phyloP scores from a whole-genome alignment of 139 green algal genomes.

The Desmodesmus armatus region DNA sequence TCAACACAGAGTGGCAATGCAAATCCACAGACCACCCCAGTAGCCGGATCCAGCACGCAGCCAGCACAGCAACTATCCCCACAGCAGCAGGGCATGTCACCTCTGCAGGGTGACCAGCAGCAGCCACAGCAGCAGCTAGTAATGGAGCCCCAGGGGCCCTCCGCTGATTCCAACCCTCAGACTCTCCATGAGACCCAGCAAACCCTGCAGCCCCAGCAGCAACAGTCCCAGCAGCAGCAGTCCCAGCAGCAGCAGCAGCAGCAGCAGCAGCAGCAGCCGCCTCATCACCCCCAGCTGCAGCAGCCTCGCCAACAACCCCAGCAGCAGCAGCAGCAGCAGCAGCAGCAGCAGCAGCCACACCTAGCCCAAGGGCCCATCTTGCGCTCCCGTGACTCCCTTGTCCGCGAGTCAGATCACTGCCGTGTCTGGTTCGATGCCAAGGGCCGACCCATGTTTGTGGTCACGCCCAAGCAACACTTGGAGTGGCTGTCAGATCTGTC shows the following conservation, averaged over 20 bases:
- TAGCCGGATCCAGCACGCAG: too few species aligned
- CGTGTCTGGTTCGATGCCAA: slow-evolving; percentile 27
- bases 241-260: neutral
- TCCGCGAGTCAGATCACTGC: slow-evolving; percentile 4
- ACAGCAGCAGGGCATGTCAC: too few species aligned
- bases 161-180: neutral
- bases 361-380: neutral
- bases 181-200: neutral
- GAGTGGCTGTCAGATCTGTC: slow-evolving; percentile 23
- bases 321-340: neutral
- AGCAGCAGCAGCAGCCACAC: neutral
- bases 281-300: neutral
- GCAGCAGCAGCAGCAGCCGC: neutral
- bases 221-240: neutral
- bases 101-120: neutral
- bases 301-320: neutral
- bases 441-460: slow-evolving; percentile 11
- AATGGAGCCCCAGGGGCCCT: neutral
- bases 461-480: slow-evolving; percentile 23
- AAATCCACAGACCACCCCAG: too few species aligned
- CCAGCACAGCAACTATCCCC: too few species aligned
- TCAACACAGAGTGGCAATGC: too few species aligned
- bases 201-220: neutral
- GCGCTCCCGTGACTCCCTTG: neutral
- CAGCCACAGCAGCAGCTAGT: neutral